phyloP scores from a whole-genome alignment of 1,284 basidiomycete species.

The Stygiomarasmius scandens region DNA sequence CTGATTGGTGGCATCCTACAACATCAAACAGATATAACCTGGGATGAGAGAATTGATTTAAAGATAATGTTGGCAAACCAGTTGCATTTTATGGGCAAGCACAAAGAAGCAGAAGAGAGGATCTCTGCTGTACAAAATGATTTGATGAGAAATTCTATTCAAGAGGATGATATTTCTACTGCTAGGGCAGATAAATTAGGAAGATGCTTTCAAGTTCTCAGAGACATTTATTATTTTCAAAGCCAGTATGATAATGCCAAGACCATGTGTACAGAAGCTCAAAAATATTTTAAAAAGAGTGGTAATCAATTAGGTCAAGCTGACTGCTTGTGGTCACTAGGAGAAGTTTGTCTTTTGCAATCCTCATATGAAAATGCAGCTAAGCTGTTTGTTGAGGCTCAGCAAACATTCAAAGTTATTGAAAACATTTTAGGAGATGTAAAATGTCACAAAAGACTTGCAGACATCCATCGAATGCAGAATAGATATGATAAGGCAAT shows the following conservation, averaged over 20 bases:
- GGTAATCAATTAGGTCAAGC: constrained; percentile 2
- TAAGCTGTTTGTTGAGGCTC: constrained; percentile 2
- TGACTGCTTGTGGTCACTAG: constrained; percentile 4
- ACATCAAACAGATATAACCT: background rate
- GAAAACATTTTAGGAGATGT: constrained; percentile 8
- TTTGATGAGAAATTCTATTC: background rate
- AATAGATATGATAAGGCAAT: background rate
- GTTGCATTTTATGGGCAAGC: background rate
- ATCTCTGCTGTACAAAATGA: background rate
- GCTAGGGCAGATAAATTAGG: background rate
- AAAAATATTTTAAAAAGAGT: background rate
- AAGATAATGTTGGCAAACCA: background rate
- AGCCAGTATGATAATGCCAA: background rate
- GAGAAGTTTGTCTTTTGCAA: background rate
- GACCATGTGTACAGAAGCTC: background rate
- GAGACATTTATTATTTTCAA: background rate
- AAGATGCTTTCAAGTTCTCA: background rate
- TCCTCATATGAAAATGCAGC: background rate
- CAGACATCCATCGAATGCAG: background rate
- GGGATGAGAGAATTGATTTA: background rate
- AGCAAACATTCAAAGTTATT: constrained; percentile 1
- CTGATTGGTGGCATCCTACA: background rate
- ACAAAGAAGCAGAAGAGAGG: background rate
- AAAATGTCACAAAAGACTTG: background rate
- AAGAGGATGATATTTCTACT: background rate